A percentile compares a stretch with the other conserved stretches of the same genome.
Evolutionary conservation across 305 asterid genomes (phyloP).

Genomic region (Ilex paraguariensis): DNA sequence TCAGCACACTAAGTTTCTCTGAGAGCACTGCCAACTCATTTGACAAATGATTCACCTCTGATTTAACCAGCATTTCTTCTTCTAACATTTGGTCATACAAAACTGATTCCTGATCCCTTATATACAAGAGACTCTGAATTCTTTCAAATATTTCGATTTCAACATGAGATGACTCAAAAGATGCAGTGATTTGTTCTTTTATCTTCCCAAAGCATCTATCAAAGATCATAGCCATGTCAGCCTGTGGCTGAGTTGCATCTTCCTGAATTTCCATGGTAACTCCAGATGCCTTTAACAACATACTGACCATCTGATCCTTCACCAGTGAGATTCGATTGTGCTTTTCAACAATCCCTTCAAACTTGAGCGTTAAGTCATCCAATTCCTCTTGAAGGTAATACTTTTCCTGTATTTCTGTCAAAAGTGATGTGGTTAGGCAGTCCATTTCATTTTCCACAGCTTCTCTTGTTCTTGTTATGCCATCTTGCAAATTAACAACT

Average conservation of each 20-base stretch:
- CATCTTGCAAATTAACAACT: conserved; percentile 50
- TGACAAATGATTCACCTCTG: conserved; percentile 41
- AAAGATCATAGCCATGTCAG: conserved; percentile 39
- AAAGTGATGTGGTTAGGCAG: conserved; percentile 47
- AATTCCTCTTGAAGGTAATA: conserved; percentile 53
- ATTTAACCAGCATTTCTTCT: conserved; percentile 49
- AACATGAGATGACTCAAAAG: conserved; percentile 34
- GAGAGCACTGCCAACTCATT: conserved; percentile 43
- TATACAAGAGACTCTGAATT: conserved; percentile 60
- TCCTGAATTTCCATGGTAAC: conserved; percentile 31
- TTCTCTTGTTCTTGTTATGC: conserved; percentile 45
- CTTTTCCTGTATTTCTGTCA: conserved; percentile 62
- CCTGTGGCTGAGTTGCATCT: conserved; percentile 32
- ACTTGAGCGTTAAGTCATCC: conserved; percentile 35
- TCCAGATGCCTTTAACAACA: conserved; percentile 74
- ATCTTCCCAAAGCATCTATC: conserved; percentile 60
- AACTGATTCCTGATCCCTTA: conserved; percentile 58
- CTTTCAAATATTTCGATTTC: conserved; percentile 43
- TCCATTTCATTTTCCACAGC: conserved; percentile 53
- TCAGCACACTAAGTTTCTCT: conserved; percentile 43
- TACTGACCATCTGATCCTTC: conserved; percentile 44
- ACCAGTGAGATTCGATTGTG: conserved; percentile 36
- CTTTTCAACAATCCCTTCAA: conserved; percentile 37
- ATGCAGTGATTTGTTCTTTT: conserved; percentile 40
- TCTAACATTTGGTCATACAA: conserved; percentile 52